Conservation (phyloP, 2,329 filamentous ascomycete species). For the Trichophyton rubrum region DNA sequence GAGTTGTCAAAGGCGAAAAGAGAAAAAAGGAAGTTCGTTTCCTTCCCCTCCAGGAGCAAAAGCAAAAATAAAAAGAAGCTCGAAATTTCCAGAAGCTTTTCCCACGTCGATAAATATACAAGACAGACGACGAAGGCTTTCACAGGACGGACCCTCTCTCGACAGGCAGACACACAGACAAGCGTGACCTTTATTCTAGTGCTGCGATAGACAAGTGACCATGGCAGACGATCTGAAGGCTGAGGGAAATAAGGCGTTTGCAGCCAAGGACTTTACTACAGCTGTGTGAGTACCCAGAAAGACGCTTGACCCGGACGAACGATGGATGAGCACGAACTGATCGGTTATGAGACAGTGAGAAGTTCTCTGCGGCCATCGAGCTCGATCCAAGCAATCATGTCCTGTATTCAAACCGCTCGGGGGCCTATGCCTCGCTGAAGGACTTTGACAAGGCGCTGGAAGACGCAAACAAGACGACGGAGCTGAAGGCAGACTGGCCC, state of each 20-base stretch:
- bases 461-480: constrained; percentile 85
- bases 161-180: neutral
- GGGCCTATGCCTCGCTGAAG: constrained; percentile 72
- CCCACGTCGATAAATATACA: neutral
- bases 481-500: constrained; percentile 94
- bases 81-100: constrained; percentile 36
- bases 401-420: constrained; percentile 94
- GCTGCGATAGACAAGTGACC: constrained; percentile 14
- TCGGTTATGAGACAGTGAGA: constrained; percentile 49
- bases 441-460: constrained; percentile 73
- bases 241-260: constrained; percentile 96
- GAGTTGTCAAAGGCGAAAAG: neutral
- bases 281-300: constrained; percentile 63
- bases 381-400: constrained; percentile 86
- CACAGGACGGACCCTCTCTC: neutral
- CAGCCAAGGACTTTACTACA: constrained; percentile 90
- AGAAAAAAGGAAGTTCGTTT: neutral
- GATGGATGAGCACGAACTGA: neutral
- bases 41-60: neutral
- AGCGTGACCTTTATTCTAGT: neutral
- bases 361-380: constrained; percentile 87
- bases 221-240: constrained; percentile 82
- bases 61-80: constrained; percentile 10
- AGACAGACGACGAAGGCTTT: neutral
- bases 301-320: neutral